Percentiles rank a stretch among this genome's conserved stretches.
Conservation (phyloP, 257 asterid species). For the Ajuga chamaepitys region DNA sequence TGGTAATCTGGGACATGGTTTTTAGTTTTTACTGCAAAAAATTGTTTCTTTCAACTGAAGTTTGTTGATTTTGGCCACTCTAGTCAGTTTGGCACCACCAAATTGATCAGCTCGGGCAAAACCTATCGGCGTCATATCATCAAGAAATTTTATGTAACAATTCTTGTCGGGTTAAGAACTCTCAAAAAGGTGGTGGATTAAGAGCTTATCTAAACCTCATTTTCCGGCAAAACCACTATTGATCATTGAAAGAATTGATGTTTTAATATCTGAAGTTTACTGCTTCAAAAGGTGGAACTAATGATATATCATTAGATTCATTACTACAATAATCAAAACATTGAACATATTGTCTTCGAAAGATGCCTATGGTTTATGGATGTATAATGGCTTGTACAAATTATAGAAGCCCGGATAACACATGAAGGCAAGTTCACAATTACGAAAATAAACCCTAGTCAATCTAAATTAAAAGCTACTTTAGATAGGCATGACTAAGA, state of each 20-base stretch:
- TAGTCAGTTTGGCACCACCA: background rate
- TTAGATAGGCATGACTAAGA: background rate
- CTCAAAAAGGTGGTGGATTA: background rate
- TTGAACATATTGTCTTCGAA: background rate
- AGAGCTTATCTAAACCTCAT: background rate
- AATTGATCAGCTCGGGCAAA: background rate
- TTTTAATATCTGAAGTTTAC: background rate
- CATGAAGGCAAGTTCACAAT: conserved; percentile 1
- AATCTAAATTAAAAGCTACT: background rate
- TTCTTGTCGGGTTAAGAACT: background rate
- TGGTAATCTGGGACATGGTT: background rate
- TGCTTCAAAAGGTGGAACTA: background rate
- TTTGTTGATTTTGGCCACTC: background rate
- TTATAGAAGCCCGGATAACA: background rate
- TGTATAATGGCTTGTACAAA: background rate
- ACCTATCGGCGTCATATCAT: background rate
- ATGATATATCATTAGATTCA: background rate
- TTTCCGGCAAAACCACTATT: background rate
- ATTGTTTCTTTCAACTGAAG: background rate
- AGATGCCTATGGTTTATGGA: background rate
- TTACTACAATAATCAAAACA: background rate
- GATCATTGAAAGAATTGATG: background rate
- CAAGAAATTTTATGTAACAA: background rate
- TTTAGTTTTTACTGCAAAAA: background rate
- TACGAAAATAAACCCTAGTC: background rate